Conservation (phyloP, 768 basidiomycete species). For the Scleroderma citrinum region DNA sequence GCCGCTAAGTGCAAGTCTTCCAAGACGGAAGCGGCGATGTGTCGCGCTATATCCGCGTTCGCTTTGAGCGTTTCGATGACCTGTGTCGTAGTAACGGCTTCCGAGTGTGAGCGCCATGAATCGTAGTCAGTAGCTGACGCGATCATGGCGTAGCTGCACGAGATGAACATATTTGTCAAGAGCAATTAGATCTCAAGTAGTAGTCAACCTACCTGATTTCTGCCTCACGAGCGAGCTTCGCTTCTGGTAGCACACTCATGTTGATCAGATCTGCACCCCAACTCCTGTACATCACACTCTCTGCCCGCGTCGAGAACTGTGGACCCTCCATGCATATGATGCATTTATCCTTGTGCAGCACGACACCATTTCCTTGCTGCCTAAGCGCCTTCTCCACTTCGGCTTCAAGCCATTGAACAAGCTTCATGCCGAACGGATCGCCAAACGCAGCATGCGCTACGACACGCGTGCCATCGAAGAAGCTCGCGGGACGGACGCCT, state of each 20-base stretch:
- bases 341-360: slow-evolving; percentile 76
- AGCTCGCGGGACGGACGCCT: slow-evolving; percentile 81
- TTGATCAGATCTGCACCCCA: slow-evolving; percentile 96
- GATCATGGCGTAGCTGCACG: slow-evolving; percentile 78
- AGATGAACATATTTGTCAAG: neutral
- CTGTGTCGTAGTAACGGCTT: slow-evolving; percentile 83
- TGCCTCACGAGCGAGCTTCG: slow-evolving; percentile 94
- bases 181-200: too few relatives aligned
- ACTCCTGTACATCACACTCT: slow-evolving; percentile 87
- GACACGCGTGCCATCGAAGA: slow-evolving; percentile 75
- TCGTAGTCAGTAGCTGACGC: slow-evolving; percentile 94
- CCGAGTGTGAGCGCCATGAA: slow-evolving; percentile 80
- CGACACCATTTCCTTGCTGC: slow-evolving; percentile 50
- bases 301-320: slow-evolving; percentile 97
- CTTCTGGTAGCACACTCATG: slow-evolving; percentile 95
- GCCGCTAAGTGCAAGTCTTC: slow-evolving; percentile 63
- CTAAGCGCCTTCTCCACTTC: slow-evolving; percentile 60
- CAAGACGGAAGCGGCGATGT: slow-evolving; percentile 63
- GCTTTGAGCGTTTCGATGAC: slow-evolving; percentile 82
- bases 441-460: slow-evolving; percentile 95
- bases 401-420: slow-evolving; percentile 60
- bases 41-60: slow-evolving; percentile 84
- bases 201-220: slow-evolving; percentile 63
- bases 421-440: slow-evolving; percentile 72
- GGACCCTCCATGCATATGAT: slow-evolving; percentile 97